phyloP scores from a whole-genome alignment of 305 asterid species.

The Stenogyne calaminthoides region DNA sequence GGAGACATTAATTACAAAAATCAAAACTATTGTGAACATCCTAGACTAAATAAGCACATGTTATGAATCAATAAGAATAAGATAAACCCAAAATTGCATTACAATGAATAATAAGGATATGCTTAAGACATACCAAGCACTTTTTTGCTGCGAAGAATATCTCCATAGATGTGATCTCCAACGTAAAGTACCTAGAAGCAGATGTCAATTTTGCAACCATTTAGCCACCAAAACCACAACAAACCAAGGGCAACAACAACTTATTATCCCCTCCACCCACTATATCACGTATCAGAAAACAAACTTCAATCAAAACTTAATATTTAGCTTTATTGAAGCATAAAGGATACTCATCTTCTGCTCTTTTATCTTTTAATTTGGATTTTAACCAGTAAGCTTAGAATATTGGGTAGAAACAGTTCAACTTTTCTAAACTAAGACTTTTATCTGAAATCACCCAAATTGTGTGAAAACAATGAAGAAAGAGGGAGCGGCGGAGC shows the following conservation, averaged over 20 bases:
- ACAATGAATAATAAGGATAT: constrained; percentile 9
- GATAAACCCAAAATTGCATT: constrained; percentile 4
- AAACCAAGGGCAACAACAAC: constrained; percentile 17
- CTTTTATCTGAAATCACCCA: not conserved
- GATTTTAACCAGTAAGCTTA: not conserved
- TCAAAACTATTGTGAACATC: constrained; percentile 17
- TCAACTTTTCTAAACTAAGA: constrained; percentile 13
- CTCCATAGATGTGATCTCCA: constrained; percentile 99
- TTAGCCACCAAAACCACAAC: constrained; percentile 26
- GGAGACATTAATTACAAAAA: constrained; percentile 4
- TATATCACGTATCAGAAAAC: not conserved
- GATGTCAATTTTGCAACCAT: constrained; percentile 24
- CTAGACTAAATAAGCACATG: constrained; percentile 19
- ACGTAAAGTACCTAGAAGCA: constrained; percentile 83
- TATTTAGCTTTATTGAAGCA: constrained; percentile 12
- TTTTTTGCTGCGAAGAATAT: constrained; percentile 95
- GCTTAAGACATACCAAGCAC: constrained; percentile 69
- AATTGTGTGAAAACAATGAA: constrained; percentile 17
- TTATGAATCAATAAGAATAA: not conserved
- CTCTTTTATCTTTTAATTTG: constrained; percentile 6
- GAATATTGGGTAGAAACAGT: not conserved
- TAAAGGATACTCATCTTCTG: not conserved
- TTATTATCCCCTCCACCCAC: not conserved
- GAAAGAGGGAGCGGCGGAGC: not conserved
- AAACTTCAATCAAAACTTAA: not conserved